Conservation (phyloP, 2,329 filamentous ascomycete species). For the Aaosphaeria pasadenensis region DNA sequence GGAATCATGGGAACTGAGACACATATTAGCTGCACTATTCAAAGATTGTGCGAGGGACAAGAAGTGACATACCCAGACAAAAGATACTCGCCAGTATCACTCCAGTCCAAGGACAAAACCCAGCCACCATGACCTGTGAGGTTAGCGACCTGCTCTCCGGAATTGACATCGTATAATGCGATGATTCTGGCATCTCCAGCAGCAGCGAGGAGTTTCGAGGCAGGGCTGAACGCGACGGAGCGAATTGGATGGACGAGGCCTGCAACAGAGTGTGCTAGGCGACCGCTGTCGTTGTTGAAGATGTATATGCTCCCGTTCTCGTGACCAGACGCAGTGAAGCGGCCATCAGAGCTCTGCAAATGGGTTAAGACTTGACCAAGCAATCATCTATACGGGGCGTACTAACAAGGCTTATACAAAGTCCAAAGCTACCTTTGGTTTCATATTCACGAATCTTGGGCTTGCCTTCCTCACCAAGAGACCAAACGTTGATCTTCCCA, state of each 20-base stretch:
- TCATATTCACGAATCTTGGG: conserved; percentile 78
- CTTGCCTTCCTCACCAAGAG: conserved; percentile 52
- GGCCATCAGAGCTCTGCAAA: conserved; percentile 65
- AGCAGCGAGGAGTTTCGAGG: conserved; percentile 78
- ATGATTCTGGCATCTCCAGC: conserved; percentile 88
- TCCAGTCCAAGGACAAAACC: conserved; percentile 93
- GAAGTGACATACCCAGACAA: conserved; percentile 63
- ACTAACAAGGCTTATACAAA: conserved; percentile 74
- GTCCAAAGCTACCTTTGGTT: conserved; percentile 88
- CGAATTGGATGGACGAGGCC: conserved; percentile 86
- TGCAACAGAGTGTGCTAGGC: conserved; percentile 80
- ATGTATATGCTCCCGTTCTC: conserved; percentile 90
- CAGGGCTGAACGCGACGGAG: conserved; percentile 82
- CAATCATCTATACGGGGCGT: neutral
- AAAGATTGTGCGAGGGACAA: neutral
- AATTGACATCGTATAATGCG: conserved; percentile 85
- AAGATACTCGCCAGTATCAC: conserved; percentile 84
- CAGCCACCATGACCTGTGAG: conserved; percentile 77
- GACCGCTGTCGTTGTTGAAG: conserved; percentile 87
- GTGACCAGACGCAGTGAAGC: conserved; percentile 86
- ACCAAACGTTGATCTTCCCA: conserved; percentile 87
- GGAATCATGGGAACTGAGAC: conserved; percentile 70
- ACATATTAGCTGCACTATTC: neutral
- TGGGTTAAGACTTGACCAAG: conserved; percentile 1
- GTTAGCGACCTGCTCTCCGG: conserved; percentile 89